Evolutionary conservation across 495 filamentous ascomycete genomes (phyloP), one percentile per base, ranked within the genome.

Genomic region (Diplogelasinospora grovesii): DNA sequence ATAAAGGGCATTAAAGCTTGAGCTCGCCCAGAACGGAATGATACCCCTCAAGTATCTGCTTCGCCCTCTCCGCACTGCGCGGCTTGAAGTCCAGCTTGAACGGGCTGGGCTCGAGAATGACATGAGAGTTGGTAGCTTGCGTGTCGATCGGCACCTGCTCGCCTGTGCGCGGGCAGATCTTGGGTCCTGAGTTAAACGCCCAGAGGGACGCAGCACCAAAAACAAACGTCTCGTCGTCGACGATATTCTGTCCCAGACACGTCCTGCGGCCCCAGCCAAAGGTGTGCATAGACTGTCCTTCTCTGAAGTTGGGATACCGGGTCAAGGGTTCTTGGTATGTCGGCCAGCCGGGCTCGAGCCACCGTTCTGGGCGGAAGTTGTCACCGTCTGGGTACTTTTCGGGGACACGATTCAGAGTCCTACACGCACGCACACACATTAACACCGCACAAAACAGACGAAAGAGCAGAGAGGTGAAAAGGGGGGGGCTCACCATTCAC

Each of bases 251-350:
- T 0, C 79, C 81, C 0, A 79, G 49, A 41, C 81, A 85, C 5
- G 76, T 73, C 8, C 80, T 65, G 1, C 80, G 73, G 3, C 81
- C 81, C 52, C 72, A 81, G 4, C 80, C 80, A 46, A 82, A 85
- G 1, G 60, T 65, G 36, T 74, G 68, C 68, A 71, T 71, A 18
- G 57, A 46, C 1, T 54, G 46, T 5, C 54, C 73, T 61, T 58
- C 76, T 54, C 52, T 74, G 63, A 65, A 69, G 68, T 69, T 70
- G 28, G 71, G 71, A 27, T 67, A 75, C 22, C 62, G 52, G 0
- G 68, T 61, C 1, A 75, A 63, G 7, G 71, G 71, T 34, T 69
- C 70, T 41, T 70, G 68, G 50, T 71, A 79, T 0, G 73, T 78
- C 1, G 76, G 69, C 56, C 68, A 76, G 29, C 54, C 54, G 15